These are phyloP conservation scores for Yamadazyma paraphyllophila DNA, from an alignment of 805 yeast species.

Conservation along the genomic window DNA sequence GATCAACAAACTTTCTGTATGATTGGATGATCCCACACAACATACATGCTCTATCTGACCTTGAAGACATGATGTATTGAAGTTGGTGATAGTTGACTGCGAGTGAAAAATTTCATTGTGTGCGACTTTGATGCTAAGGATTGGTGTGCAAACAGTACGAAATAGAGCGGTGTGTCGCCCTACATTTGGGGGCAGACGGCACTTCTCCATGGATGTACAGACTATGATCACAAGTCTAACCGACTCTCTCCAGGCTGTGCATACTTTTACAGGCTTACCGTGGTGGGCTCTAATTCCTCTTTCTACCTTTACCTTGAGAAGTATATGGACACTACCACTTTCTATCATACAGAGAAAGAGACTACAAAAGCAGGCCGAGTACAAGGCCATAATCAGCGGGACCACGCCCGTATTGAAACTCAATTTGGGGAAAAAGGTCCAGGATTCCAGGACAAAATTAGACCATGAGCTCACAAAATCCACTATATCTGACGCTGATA, in stretches of 20 bases:
- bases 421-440: slow-evolving; percentile 51
- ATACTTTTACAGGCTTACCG: slow-evolving; percentile 60
- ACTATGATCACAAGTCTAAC: slow-evolving; percentile 30
- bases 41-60: slow-evolving; percentile 94
- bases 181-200: background rate
- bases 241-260: slow-evolving; percentile 45
- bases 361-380: slow-evolving; percentile 64
- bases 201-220: slow-evolving; percentile 3
- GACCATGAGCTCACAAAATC: slow-evolving; percentile 18
- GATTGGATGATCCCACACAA: slow-evolving; percentile 91
- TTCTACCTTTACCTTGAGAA: slow-evolving; percentile 63
- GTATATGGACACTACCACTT: slow-evolving; percentile 71
- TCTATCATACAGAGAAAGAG: slow-evolving; percentile 71
- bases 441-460: slow-evolving; percentile 27
- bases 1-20: slow-evolving; percentile 64
- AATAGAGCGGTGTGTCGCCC: background rate
- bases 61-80: slow-evolving; percentile 40
- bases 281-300: slow-evolving; percentile 84
- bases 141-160: background rate
- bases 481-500: slow-evolving; percentile 4
- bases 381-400: slow-evolving; percentile 71
- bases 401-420: slow-evolving; percentile 71
- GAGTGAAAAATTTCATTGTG: slow-evolving; percentile 1
- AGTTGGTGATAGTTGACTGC: background rate
- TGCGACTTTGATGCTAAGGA: background rate